Percentiles rank a stretch among this genome's conserved stretches.
Evolutionary conservation across 192 early-diverging fungal genomes (phyloP).

Genomic region (Coemansia sp.): DNA sequence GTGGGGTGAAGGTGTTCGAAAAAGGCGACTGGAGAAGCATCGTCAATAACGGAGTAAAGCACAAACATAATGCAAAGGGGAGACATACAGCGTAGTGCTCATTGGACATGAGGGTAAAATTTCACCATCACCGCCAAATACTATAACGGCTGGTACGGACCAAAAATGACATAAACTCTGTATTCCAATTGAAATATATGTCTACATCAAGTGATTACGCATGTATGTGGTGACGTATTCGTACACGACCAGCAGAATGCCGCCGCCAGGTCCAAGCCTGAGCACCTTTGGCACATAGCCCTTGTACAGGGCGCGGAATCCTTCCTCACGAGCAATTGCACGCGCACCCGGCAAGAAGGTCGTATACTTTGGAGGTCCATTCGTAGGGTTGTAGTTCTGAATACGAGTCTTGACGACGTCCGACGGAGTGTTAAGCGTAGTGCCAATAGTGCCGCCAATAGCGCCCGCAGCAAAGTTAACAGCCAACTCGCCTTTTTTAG

Average conservation of each 20-base stretch:
- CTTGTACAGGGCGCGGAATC: constrained; percentile 85
- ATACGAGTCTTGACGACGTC: constrained; percentile 98
- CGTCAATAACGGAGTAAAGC: neutral
- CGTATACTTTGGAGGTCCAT: constrained; percentile 77
- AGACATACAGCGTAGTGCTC: no score
- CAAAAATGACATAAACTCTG: neutral
- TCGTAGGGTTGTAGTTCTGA: constrained; percentile 76
- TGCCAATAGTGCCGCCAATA: constrained; percentile 91
- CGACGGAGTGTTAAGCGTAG: constrained; percentile 89
- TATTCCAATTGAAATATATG: neutral
- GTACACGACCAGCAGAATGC: constrained; percentile 86
- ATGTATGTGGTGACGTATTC: constrained; percentile 83
- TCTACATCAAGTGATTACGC: constrained; percentile 69
- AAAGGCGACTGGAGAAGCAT: neutral
- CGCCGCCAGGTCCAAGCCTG: constrained; percentile 85
- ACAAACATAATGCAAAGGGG: no score
- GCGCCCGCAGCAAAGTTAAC: constrained; percentile 90
- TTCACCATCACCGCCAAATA: no score
- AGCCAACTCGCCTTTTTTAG: constrained; percentile 69
- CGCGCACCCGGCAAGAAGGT: constrained; percentile 78
- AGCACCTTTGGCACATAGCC: constrained; percentile 95
- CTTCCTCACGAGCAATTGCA: constrained; percentile 85
- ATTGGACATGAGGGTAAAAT: no score
- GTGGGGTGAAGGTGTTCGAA: neutral
- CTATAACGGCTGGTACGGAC: no score